Percentiles rank a stretch among this genome's conserved stretches.
These are phyloP conservation scores for Teunomyces panamensis DNA, from an alignment of 805 yeast species.

Conservation along the genomic window DNA sequence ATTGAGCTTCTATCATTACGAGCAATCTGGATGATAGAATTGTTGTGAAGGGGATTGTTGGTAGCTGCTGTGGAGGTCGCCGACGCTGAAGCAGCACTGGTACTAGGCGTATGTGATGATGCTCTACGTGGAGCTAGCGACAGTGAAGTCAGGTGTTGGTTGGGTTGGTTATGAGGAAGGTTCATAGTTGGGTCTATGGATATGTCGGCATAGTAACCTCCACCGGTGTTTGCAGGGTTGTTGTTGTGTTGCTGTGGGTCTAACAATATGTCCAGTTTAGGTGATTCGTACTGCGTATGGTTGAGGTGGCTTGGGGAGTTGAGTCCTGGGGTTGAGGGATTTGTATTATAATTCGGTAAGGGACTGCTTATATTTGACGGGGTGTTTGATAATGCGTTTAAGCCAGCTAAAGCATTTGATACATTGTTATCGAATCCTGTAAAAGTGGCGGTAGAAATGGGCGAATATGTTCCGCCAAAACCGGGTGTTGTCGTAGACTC, in stretches of 20 bases:
- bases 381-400: constrained; percentile 39
- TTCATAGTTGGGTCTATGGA: constrained; percentile 46
- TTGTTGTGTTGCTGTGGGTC: constrained; percentile 31
- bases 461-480: constrained; percentile 32
- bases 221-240: constrained; percentile 28
- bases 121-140: constrained; percentile 26
- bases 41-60: constrained; percentile 25
- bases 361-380: constrained; percentile 30
- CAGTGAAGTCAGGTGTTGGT: constrained; percentile 21
- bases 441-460: constrained; percentile 34
- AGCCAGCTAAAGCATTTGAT: constrained; percentile 42
- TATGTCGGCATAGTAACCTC: constrained; percentile 45
- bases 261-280: constrained; percentile 18
- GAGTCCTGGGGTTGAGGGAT: constrained; percentile 21
- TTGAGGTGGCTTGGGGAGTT: constrained; percentile 19
- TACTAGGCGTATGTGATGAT: constrained; percentile 13
- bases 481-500: constrained; percentile 11
- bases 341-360: constrained; percentile 17
- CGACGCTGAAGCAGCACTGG: neutral
- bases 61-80: constrained; percentile 1
- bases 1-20: constrained; percentile 38
- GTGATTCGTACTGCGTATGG: constrained; percentile 21
- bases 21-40: constrained; percentile 40
- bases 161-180: constrained; percentile 40
- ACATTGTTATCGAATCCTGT: constrained; percentile 41